Base-by-base conservation (phyloP, 768 basidiomycete genomes). In the Lentinula raphanica region DNA sequence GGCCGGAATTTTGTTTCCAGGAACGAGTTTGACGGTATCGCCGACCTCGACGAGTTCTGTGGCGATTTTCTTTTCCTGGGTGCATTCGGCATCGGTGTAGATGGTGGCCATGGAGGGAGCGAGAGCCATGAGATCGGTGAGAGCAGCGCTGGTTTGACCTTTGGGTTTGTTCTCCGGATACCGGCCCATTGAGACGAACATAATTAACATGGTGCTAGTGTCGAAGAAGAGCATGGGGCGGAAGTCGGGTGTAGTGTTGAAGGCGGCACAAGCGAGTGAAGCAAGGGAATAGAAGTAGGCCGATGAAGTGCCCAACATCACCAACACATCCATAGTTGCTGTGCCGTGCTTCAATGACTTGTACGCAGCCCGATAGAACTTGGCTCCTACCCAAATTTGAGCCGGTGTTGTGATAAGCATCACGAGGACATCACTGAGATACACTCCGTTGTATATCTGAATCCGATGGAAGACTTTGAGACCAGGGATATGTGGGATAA, bases 161-260 rank as follows among this genome's bases (percentile, higher is more conserved):
- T 98, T 98, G 48, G 97, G 97, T 57, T 87, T 83, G 73, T 98
- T 98, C 75, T 98, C 97, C 49, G 98, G 81, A 73, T 88, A 97
- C 25, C 97, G 86, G 5, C 97, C 97, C 13, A 98, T 82, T 2
- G 93, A 95, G 65, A 98, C 90, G 70, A 99, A 98, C 76, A 88
- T 91, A 80, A 99, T 88, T 60, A 99, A 77, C 97, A 98, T 98
- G 19, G 97, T 97, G 67, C 93, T 97, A 1, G 97, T 98, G 74
- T 99, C 97, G 75, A 98, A 98, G 74, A 98, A 98, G 45, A 94
- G 81, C 68, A 88, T 82, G 1, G 97, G 96, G 19, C 83, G 87
- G 68, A 80, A 92, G 42, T 79, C 79, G 0, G 87, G 79, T 9
- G 87, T 82, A 4, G 77, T 71, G 65, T 85, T 84, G 71, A 87